phyloP scores from a whole-genome alignment of 2,329 filamentous ascomycete genomes.

The Phialophora expanda region DNA sequence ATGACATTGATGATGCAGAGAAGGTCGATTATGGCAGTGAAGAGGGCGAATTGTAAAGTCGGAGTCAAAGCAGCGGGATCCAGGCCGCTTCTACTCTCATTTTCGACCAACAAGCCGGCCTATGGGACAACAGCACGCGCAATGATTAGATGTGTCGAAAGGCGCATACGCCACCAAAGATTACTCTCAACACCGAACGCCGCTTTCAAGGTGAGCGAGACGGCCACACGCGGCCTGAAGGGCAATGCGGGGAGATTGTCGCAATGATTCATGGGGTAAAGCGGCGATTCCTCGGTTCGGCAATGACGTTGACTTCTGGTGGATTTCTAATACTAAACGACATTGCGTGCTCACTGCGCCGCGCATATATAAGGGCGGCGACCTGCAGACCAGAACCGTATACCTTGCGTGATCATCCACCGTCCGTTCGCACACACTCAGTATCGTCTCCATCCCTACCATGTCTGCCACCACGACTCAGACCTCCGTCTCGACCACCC shows the following conservation, averaged over 20 bases:
- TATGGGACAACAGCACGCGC: not conserved
- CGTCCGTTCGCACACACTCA: not conserved
- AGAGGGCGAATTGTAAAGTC: slow-evolving; percentile 49
- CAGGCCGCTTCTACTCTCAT: not conserved
- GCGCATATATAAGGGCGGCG: slow-evolving; percentile 16
- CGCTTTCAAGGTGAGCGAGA: not conserved
- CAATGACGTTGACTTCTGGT: slow-evolving; percentile 24
- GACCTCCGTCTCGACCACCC: slow-evolving; percentile 40
- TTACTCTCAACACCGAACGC: not conserved
- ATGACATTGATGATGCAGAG: slow-evolving; percentile 34
- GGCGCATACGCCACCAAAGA: not conserved
- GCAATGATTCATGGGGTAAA: slow-evolving; percentile 17
- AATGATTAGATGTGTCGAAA: slow-evolving; percentile 14
- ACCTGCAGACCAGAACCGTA: not conserved
- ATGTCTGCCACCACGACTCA: slow-evolving; percentile 42
- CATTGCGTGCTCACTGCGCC: slow-evolving; percentile 30
- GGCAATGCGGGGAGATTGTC: slow-evolving; percentile 9
- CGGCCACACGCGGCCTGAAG: not conserved
- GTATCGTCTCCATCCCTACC: slow-evolving; percentile 2
- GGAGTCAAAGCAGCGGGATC: slow-evolving; percentile 1
- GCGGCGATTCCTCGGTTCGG: slow-evolving; percentile 28
- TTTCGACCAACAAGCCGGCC: not conserved
- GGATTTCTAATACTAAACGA: slow-evolving; percentile 33
- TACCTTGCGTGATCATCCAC: not conserved
- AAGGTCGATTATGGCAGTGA: slow-evolving; percentile 50